phyloP scores from a whole-genome alignment of 2,329 filamentous ascomycete genomes.

The Fusarium sp. region DNA sequence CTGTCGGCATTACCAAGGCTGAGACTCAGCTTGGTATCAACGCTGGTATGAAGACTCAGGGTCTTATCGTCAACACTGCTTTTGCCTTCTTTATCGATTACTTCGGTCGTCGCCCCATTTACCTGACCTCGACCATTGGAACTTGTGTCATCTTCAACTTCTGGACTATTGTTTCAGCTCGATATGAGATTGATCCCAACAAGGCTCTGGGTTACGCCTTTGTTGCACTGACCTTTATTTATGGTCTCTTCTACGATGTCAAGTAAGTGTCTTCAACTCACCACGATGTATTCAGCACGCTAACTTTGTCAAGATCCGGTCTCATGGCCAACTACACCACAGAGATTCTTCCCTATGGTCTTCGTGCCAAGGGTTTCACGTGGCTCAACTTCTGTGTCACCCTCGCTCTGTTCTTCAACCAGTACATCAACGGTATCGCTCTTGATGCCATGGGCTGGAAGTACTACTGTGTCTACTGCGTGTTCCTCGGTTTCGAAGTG shows the following conservation, averaged over 20 bases:
- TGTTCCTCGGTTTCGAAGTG: slow-evolving; percentile 16
- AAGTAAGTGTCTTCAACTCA: background rate
- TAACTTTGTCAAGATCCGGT: slow-evolving; percentile 43
- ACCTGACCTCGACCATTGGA: slow-evolving; percentile 15
- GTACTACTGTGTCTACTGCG: slow-evolving; percentile 33
- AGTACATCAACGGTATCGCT: slow-evolving; percentile 34
- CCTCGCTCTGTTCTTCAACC: slow-evolving; percentile 30
- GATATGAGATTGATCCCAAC: slow-evolving; percentile 41
- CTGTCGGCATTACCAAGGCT: slow-evolving; percentile 45
- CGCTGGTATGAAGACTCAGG: slow-evolving; percentile 38
- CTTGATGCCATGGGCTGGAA: slow-evolving; percentile 28
- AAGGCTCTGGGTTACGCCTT: slow-evolving; percentile 39
- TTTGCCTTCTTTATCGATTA: slow-evolving; percentile 44
- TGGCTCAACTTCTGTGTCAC: slow-evolving; percentile 36
- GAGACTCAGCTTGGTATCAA: slow-evolving; percentile 47
- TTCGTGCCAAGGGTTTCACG: slow-evolving; percentile 34
- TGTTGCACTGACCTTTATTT: slow-evolving; percentile 53
- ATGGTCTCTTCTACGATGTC: slow-evolving; percentile 51
- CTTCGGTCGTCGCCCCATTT: slow-evolving; percentile 28
- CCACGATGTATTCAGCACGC: rapidly evolving
- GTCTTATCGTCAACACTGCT: slow-evolving; percentile 4
- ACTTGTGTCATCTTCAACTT: slow-evolving; percentile 47
- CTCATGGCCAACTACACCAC: slow-evolving; percentile 41
- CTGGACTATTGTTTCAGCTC: slow-evolving; percentile 39
- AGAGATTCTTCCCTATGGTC: slow-evolving; percentile 44